Evolutionary conservation across 2,329 filamentous ascomycete genomes (phyloP), one percentile per base, ranked within the genome.

Genomic region (Trichophyton verrucosum): DNA sequence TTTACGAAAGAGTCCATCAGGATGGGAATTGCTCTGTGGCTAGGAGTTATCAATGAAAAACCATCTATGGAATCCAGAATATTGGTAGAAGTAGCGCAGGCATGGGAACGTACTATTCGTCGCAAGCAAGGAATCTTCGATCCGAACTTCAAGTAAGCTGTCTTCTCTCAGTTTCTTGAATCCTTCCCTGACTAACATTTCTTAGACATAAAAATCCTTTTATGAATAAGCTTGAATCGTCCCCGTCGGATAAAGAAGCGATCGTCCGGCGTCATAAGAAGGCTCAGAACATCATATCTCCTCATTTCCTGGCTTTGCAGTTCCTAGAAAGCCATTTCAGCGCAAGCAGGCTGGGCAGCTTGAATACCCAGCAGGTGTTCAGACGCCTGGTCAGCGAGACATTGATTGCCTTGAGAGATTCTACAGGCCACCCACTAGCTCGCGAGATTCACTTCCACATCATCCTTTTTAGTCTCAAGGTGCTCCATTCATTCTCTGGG

Each of bases 1-100:
- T 97, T 99, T 72, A 95, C 88, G 3, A 96, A 95, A 72, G 88
- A 95, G 69, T 94, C 91, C 1, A 94, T 99, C 71, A 95, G 96
- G 71, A 83, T 97, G 58, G 95, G 94, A 4, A 88, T 96, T 40
- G 96, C 94, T 3, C 78, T 99, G 5, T 99, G 94, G 94, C 84
- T 96, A 63, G 94, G 94, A 27, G 89, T 97, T 13, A 95, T 97
- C 69, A 94, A 97, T 68, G 94, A 99, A 72, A 97, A 96, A 68
- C 89, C 91, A 2, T 82, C 83, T 61, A 86, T 96, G 74, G 91
- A 96, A 72, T 83, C 92, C 7, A 86, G 91, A 63, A 84, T 99
- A 61, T 76, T 99, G 36, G 86, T 85, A 59, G 90, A 95, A 71
- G 89, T 97, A 67, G 87, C 88, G 8, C 87, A 94, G 69, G 88